Conservation (phyloP, 2,329 filamentous ascomycete species). For the Corinectria fuckeliana region DNA sequence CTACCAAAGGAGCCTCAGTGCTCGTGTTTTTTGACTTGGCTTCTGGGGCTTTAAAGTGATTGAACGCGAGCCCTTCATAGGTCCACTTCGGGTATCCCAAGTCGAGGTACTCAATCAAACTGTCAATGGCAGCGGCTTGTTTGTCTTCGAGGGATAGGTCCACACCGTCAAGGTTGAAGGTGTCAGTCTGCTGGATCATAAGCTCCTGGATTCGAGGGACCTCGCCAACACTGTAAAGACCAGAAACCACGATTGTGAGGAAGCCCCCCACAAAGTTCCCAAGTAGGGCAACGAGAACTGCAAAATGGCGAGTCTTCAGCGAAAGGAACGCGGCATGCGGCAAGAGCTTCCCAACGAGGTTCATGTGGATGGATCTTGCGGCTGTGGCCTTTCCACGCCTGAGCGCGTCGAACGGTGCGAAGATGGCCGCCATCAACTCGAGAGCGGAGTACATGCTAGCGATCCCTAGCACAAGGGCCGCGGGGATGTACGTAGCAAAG, state of each 20-base stretch:
- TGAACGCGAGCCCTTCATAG: constrained; percentile 39
- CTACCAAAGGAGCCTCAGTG: constrained; percentile 16
- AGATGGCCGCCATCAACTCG: constrained; percentile 30
- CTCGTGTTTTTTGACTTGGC: constrained; percentile 10
- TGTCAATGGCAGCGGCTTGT: constrained; percentile 34
- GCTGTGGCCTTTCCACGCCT: constrained; percentile 27
- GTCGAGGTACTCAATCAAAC: constrained; percentile 36
- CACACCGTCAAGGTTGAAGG: constrained; percentile 32
- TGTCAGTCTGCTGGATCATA: constrained; percentile 36
- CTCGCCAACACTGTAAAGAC: constrained; percentile 38
- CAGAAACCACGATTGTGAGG: constrained; percentile 29
- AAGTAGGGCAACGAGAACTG: constrained; percentile 32
- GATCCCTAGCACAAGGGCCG: constrained; percentile 23
- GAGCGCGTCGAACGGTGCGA: constrained; percentile 32
- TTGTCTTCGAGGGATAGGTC: constrained; percentile 32
- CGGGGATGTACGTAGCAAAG: constrained; percentile 41
- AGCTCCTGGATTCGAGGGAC: constrained; percentile 30
- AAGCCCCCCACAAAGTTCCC: constrained; percentile 30
- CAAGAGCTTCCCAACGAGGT: constrained; percentile 30
- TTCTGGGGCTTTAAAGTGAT: constrained; percentile 20
- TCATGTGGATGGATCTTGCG: constrained; percentile 25
- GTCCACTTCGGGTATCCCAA: constrained; percentile 43
- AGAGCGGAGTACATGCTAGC: constrained; percentile 33
- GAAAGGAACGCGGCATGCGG: constrained; percentile 29
- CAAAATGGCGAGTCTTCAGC: constrained; percentile 29